Evolutionary conservation across 2,329 filamentous ascomycete genomes (phyloP).

Genomic region (Fonsecaea monophora): DNA sequence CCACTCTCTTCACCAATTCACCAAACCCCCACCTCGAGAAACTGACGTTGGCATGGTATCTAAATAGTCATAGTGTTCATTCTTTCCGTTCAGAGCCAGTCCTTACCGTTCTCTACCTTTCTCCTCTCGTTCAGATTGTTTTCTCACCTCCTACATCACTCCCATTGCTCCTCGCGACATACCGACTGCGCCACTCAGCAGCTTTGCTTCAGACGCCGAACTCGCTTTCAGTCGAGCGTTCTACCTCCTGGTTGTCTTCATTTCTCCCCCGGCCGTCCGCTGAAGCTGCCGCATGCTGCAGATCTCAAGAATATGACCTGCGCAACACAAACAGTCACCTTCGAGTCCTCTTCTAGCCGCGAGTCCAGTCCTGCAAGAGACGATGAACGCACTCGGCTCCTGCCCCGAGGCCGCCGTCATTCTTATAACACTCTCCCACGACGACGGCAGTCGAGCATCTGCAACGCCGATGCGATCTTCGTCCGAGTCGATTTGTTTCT

Average conservation of each 20-base stretch:
- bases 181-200: slow-evolving; percentile 16
- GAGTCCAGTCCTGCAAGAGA: slow-evolving; percentile 26
- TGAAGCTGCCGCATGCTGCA: slow-evolving; percentile 30
- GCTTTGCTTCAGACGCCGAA: slow-evolving; percentile 11
- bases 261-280: neutral
- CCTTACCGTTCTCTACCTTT: slow-evolving; percentile 23
- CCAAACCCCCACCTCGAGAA: slow-evolving; percentile 7
- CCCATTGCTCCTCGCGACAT: slow-evolving; percentile 9
- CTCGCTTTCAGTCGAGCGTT: slow-evolving; percentile 4
- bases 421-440: slow-evolving; percentile 51
- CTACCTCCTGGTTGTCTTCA: neutral
- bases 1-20: neutral
- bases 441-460: slow-evolving; percentile 52
- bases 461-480: slow-evolving; percentile 54
- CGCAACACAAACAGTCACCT: slow-evolving; percentile 30
- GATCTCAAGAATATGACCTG: slow-evolving; percentile 28
- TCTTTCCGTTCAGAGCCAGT: slow-evolving; percentile 25
- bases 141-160: neutral
- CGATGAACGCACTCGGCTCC: slow-evolving; percentile 28
- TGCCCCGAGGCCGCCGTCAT: slow-evolving; percentile 49
- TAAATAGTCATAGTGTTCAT: slow-evolving; percentile 23
- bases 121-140: neutral
- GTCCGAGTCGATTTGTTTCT: slow-evolving; percentile 62
- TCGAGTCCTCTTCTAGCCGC: slow-evolving; percentile 28
- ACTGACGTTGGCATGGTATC: neutral